Base-by-base conservation (phyloP, 768 basidiomycete genomes). In the Fomitopsis serialis region DNA sequence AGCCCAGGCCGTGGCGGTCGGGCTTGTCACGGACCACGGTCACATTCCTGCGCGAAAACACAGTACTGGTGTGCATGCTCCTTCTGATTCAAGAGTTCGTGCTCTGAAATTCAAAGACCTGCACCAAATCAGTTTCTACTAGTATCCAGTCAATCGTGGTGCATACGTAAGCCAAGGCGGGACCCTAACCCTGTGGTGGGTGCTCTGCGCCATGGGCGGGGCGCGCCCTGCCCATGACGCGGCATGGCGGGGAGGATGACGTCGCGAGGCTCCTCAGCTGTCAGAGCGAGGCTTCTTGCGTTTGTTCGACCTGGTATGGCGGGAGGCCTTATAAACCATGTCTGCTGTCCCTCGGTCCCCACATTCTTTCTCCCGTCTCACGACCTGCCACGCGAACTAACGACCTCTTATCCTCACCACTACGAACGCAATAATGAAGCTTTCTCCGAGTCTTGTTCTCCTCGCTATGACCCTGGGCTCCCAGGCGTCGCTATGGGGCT, bases 391-490 rank as follows among this genome's bases (percentile, higher is more conserved):
- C 19, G 15, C 19, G 37, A 40, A 40, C 37, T 40, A 40, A 17
- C 19, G 19, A 19, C 37, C 27, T 37, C 19, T 48, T 37, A 11
- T 45, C 27, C 36, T 57, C 47, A 52, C 55, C 46, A 52, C 50
- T 46, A 15, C 50, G 44, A 19, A 25, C 36, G 45, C 42, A 32
- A 58, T 48, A 29, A 53, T 36, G 48, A 57, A 23, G 52, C 59
- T 63, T 56, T 59, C 52, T 48, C 51, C 54, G 17, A 36, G 54
- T 10, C 49, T 57, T 37, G 19, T 62, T 53, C 56, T 66, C 60
- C 58, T 69, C 44, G 59, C 67, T 27, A 58, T 75, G 44, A 58
- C 66, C 56, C 64, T 68, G 27, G 62, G 66, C 46, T 60, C 68
- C 46, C 62, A 63, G 54, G 66, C 69, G 7, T 63, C 64, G 27